Evolutionary conservation across 2,329 filamentous ascomycete genomes (phyloP), one percentile per base, ranked within the genome.

Genomic region (Amylocarpus encephaloides): DNA sequence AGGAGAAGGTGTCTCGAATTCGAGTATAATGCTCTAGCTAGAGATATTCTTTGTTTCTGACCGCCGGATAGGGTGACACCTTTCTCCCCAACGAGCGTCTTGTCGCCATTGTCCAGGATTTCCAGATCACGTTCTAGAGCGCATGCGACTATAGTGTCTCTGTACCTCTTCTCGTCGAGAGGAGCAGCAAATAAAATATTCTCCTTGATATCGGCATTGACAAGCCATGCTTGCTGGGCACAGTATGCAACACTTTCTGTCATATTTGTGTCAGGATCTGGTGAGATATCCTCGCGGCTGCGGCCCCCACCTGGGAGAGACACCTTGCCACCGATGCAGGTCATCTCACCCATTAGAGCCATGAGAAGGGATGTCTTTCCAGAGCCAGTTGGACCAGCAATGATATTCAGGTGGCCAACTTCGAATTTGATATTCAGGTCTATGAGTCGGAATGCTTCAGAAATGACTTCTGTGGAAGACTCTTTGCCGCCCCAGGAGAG

Each of bases 271-370:
- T 86, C 83, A 2, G 89, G 85, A 65, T 97, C 85, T 6, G 83
- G 76, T 12, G 77, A 85, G 29, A 96, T 78, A 53, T 96, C 89
- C 65, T 95, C 89, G 58, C 93, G 85, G 64, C 88, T 90, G 54
- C 80, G 81, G 39, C 88, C 89, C 47, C 63, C 62, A 58, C 91
- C 89, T 2, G 93, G 93, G 22, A 97, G 79, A 68, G 84, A 89
- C 6, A 97, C 86, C 9, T 78, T 79, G 49, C 93, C 93, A 50
- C 84, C 77, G 19, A 95, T 70, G 45, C 91, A 71, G 0, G 87
- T 93, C 93, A 98, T 98, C 71, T 98, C 93, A 53, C 93, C 93
- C 1, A 98, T 79, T 22, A 98, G 74, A 26, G 91, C 93, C 92
- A 98, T 95, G 16, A 98, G 75, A 63, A 98, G 73, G 0, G 92